Percentiles rank a stretch among this genome's conserved stretches.
phyloP scores from a whole-genome alignment of 2,329 filamentous ascomycete genomes.

The Botrytis medusae region DNA sequence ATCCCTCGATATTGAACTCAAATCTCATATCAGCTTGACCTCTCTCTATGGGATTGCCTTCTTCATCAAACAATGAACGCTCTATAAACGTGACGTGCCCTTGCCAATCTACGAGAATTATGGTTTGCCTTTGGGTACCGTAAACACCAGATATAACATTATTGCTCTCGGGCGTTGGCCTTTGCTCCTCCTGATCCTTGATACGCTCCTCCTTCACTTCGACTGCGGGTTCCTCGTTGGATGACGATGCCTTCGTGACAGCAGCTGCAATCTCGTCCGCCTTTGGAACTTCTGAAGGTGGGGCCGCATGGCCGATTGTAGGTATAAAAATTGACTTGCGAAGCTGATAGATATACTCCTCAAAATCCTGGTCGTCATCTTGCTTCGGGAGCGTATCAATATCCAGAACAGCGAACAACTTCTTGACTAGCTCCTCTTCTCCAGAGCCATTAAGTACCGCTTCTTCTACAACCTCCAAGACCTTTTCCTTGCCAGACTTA shows the following conservation, averaged over 20 bases:
- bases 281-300: constrained; percentile 44
- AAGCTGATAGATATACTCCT: constrained; percentile 54
- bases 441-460: constrained; percentile 42
- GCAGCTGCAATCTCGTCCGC: constrained; percentile 41
- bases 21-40: constrained; percentile 57
- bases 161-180: constrained; percentile 43
- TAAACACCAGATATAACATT: constrained; percentile 60
- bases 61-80: constrained; percentile 58
- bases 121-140: constrained; percentile 64
- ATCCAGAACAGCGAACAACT: constrained; percentile 56
- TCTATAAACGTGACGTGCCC: constrained; percentile 61
- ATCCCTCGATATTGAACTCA: constrained; percentile 55
- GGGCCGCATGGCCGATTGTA: constrained; percentile 48
- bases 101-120: constrained; percentile 62
- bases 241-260: constrained; percentile 5
- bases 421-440: constrained; percentile 52
- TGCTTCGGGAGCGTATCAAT: constrained; percentile 52
- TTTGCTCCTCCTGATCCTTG: constrained; percentile 29
- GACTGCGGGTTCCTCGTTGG: constrained; percentile 40
- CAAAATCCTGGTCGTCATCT: constrained; percentile 45
- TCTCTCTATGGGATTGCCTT: constrained; percentile 54
- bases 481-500: constrained; percentile 45
- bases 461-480: constrained; percentile 44
- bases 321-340: constrained; percentile 63
- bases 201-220: constrained; percentile 34